Evolutionary conservation across 2,329 filamentous ascomycete species (phyloP).

Genomic region (Stylonectria norvegica): DNA sequence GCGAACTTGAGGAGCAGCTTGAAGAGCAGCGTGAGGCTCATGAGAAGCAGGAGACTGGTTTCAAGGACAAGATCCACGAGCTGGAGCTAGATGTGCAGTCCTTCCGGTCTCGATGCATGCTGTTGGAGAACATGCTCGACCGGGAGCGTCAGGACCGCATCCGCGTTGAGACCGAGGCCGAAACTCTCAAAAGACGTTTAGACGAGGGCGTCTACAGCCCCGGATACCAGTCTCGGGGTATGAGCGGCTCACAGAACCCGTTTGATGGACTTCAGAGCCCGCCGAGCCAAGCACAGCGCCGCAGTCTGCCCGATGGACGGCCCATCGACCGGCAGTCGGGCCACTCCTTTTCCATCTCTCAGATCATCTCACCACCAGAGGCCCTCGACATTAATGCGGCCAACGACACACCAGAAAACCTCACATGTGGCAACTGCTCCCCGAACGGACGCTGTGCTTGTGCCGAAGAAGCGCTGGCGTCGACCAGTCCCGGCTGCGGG

Average conservation of each 20-base stretch:
- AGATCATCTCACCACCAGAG: constrained; percentile 55
- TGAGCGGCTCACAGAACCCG: constrained; percentile 25
- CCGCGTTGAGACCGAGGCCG: constrained; percentile 40
- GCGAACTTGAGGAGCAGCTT: constrained; percentile 67
- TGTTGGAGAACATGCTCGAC: constrained; percentile 61
- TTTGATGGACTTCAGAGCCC: constrained; percentile 28
- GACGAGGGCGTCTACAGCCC: constrained; percentile 27
- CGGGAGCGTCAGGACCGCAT: constrained; percentile 51
- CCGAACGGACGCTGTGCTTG: constrained; percentile 54
- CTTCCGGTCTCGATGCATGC: constrained; percentile 58
- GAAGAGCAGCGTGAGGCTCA: constrained; percentile 57
- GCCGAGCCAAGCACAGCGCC: constrained; percentile 25
- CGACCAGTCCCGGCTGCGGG: constrained; percentile 57
- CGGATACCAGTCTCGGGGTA: constrained; percentile 26
- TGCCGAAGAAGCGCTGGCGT: constrained; percentile 55
- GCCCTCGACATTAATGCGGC: constrained; percentile 31
- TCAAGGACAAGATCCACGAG: constrained; percentile 53
- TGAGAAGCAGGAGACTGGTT: constrained; percentile 54
- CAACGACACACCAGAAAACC: constrained; percentile 29
- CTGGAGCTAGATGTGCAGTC: constrained; percentile 66
- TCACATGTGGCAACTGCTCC: constrained; percentile 56
- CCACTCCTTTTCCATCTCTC: constrained; percentile 52
- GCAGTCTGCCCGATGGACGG: constrained; percentile 27
- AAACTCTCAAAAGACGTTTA: constrained; percentile 32
- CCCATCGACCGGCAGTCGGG: constrained; percentile 28